Evolutionary conservation across 306 rosid species (phyloP), one percentile per base, ranked within the genome.

Genomic region (Sphenostylis stenocarpa): DNA sequence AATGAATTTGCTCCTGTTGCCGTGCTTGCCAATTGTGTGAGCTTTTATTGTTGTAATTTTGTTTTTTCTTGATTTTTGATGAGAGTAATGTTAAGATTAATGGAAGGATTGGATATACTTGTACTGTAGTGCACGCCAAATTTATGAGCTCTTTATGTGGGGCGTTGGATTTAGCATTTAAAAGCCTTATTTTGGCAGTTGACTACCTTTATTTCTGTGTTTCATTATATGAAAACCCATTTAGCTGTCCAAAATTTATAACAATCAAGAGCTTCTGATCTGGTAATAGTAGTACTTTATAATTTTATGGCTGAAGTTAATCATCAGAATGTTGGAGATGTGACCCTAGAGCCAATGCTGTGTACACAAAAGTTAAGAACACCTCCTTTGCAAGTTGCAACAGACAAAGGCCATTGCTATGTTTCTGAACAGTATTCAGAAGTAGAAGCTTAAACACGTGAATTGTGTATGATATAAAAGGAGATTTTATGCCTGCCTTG

Each of bases 101-200:
- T 47, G 60, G 29, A 49, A 67, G 43, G 57, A 47, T 51, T 66
- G 31, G 53, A 60, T 65, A 41, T 80, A 48, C 39, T 76, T 56
- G 57, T 12, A 7, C 36, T 56, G 3, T 36, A 26, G 65, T 52
- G 43, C 79, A 80, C 67, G 64, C 51, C 75, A 13, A 70, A 63
- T 70, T 56, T 71, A 31, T 49, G 17, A 39, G 45, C 24, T 58
- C 77, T 19, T 15, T 21, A 17, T 0, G 34, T 43, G 52, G 61
- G 41, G 45, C 5, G 76, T 70, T 70, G 72, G 66, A 62, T 75
- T 75, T 80, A 58, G 77, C 74, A 58, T 62, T 39, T 41, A 44
- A 49, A 68, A 45, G 15, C 20, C 55, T 73, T 65, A 53, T 77
- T 58, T 66, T 28, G 52, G 62, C 43, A 39, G 62, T 73, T 48